Conservation (phyloP, 495 filamentous ascomycete genomes). For the Extremus antarcticus region DNA sequence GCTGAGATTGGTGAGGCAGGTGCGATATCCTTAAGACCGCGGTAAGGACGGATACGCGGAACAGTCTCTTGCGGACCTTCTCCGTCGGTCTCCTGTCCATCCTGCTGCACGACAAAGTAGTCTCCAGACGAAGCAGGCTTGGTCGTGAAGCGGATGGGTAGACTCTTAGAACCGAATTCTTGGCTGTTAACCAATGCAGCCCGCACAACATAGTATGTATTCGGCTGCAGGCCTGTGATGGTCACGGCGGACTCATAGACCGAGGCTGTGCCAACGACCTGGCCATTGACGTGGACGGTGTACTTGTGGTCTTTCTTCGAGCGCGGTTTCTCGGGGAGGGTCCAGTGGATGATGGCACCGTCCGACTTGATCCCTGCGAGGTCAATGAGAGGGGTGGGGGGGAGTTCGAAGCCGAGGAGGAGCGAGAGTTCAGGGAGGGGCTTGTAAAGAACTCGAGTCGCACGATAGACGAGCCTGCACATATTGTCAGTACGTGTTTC, state of each 20-base stretch:
- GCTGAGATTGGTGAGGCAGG: conserved; percentile 38
- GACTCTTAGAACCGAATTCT: conserved; percentile 83
- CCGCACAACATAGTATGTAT: conserved; percentile 82
- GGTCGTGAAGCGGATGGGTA: conserved; percentile 62
- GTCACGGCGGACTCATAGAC: conserved; percentile 80
- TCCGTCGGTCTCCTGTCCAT: conserved; percentile 24
- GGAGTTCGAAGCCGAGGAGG: conserved; percentile 86
- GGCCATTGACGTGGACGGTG: conserved; percentile 84
- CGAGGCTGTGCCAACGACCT: conserved; percentile 36
- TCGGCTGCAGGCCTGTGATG: conserved; percentile 71
- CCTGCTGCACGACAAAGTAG: conserved; percentile 18
- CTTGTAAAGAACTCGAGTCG: conserved; percentile 76
- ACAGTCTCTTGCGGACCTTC: conserved; percentile 35
- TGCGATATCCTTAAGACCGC: conserved; percentile 37
- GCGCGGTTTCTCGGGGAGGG: conserved; percentile 60
- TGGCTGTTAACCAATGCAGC: conserved; percentile 80
- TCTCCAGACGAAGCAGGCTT: conserved; percentile 30
- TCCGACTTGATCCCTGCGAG: conserved; percentile 82
- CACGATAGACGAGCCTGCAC: conserved; percentile 64
- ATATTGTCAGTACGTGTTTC: neutral
- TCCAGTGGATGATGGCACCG: conserved; percentile 86
- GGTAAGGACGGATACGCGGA: conserved; percentile 32
- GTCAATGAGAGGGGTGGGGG: conserved; percentile 77
- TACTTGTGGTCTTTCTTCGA: conserved; percentile 74
- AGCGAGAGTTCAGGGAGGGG: conserved; percentile 82